Base-by-base conservation (phyloP, 371 early-diverging fungal genomes). In the Syncephalastrum monosporum region DNA sequence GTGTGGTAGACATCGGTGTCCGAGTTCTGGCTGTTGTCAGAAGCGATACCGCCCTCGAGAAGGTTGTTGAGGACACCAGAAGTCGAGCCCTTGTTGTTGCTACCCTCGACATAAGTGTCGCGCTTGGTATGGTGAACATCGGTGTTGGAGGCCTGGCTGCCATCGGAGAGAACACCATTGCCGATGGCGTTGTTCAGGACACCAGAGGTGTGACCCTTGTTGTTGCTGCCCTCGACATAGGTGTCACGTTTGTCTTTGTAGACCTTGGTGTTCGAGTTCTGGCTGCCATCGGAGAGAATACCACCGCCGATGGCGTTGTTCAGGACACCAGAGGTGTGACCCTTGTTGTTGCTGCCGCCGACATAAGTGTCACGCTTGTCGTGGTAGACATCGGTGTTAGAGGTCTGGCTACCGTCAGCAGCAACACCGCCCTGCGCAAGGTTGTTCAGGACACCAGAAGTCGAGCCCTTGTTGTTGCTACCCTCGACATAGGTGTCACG, bases 21-120 rank as follows among this genome's bases (percentile, higher is more conserved):
- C 24, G 49, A 49, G 49, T 49, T 10, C 49, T 49, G 21, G 49
- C 27, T 23, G 49, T 49, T 49, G n/a, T n/a, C n/a, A n/a, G n/a
- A n/a, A n/a, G n/a, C n/a, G n/a, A n/a, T n/a, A n/a, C 48, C 48
- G 5, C 48, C 48, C 23, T 3, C 25, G 48, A 25, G 23, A 3
- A 48, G 5, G 25, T 48, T 48, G 48, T 17, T 48, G 23, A 29
- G 1, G 19, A 50, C 14, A 14, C 50, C 50, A 29, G 27, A 12
- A 6, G 17, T 17, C 1, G 0, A 1, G 6, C 50, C 50, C 15
- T 50, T 38, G 6, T 27, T 27, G 50, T 50, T 50, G 17, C 17
- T 50, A 1, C 50, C 50, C 1, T 17, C 50, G 14, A 50, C 25
- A 14, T 7, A 1, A 50, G 14, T 21, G n/a, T 27, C 50, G n/a